These are phyloP conservation scores for Corylus heterophylla DNA, from an alignment of 306 rosid genomes.

Conservation along the genomic window DNA sequence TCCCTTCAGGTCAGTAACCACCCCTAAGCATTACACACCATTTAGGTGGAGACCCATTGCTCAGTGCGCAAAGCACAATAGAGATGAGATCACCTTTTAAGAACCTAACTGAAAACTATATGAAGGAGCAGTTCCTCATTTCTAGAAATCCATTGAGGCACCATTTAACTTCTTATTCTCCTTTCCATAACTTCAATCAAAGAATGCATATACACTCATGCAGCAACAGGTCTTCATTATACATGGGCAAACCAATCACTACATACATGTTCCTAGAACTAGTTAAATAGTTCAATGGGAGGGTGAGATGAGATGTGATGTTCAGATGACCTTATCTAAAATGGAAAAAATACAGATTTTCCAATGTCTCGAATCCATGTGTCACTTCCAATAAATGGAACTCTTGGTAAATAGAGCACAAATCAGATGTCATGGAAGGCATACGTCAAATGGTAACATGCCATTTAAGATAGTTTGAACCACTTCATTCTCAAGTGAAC, in stretches of 20 bases:
- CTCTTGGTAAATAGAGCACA: not conserved
- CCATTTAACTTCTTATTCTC: not conserved
- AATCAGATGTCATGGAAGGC: not conserved
- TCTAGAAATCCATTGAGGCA: too few relatives aligned
- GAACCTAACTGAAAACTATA: not conserved
- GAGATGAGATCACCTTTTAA: not conserved
- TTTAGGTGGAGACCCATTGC: not conserved
- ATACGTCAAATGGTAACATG: not conserved
- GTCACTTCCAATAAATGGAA: not conserved
- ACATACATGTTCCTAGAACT: not conserved
- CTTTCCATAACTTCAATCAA: not conserved
- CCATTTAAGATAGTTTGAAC: not conserved
- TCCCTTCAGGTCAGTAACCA: too few relatives aligned
- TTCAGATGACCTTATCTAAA: not conserved
- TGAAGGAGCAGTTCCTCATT: not conserved
- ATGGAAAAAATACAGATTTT: not conserved
- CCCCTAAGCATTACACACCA: not conserved
- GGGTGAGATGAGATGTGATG: not conserved
- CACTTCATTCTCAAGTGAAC: not conserved
- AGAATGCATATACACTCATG: not conserved
- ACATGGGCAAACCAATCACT: not conserved
- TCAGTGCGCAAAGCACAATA: not conserved
- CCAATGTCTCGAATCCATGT: not conserved
- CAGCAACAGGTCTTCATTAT: not conserved
- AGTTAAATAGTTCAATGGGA: not conserved